These are phyloP conservation scores for Albophoma yamanashiensis DNA, from an alignment of 2,329 filamentous ascomycete genomes.

Conservation along the genomic window DNA sequence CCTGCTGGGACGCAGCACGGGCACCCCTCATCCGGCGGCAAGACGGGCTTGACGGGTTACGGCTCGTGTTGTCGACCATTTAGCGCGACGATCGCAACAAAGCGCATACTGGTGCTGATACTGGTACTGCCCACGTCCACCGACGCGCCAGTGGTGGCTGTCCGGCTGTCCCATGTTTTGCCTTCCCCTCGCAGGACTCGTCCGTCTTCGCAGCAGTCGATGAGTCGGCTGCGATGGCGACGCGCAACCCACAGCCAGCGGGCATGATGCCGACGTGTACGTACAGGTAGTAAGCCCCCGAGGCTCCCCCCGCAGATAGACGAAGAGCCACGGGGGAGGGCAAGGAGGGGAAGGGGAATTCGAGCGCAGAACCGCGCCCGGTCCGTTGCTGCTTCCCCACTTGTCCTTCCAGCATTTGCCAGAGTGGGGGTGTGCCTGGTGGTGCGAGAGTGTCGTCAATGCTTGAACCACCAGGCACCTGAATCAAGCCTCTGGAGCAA, in stretches of 20 bases:
- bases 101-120: not conserved
- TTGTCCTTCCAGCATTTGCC: not conserved
- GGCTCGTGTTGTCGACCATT: not conserved
- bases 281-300: too few relatives aligned
- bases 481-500: too few relatives aligned
- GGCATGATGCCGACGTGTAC: too few relatives aligned
- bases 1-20: not conserved
- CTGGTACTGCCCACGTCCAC: too few relatives aligned
- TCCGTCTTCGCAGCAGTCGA: too few relatives aligned
- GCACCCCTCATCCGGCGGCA: not conserved
- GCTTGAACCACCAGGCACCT: too few relatives aligned
- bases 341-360: not conserved
- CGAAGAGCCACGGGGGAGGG: not conserved
- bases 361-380: conserved; percentile 7
- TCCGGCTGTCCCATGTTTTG: too few relatives aligned
- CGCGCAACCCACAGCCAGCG: too few relatives aligned
- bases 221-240: too few relatives aligned
- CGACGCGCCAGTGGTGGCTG: too few relatives aligned
- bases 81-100: not conserved
- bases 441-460: not conserved
- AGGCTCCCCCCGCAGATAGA: not conserved
- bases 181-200: too few relatives aligned
- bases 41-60: too few relatives aligned
- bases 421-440: not conserved
- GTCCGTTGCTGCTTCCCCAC: not conserved